Evolutionary conservation across 768 basidiomycete genomes (phyloP), one percentile per base, ranked within the genome.

Genomic region (Neoboletus subvelutipes): DNA sequence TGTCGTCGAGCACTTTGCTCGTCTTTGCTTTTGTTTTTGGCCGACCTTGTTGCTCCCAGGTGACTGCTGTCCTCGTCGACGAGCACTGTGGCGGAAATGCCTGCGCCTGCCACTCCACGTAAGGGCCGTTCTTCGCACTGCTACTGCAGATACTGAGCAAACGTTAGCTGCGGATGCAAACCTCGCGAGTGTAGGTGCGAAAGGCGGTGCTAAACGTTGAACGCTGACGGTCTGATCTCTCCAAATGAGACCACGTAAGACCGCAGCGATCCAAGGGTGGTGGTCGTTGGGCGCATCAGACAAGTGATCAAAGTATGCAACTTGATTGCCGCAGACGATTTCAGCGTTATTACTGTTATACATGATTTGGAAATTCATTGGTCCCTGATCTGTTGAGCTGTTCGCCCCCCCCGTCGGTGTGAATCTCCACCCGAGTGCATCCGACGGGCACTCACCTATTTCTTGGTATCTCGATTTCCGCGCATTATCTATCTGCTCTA

Each of bases 401-500:
- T 56, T 64, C n/a, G 28, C 18, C 45, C 17, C 22, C 45, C 26
- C 36, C 31, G 13, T 13, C n/a, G 1, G 49, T 29, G 39, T 57
- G 20, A 57, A 46, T 22, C 1, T 37, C 45, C 1, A 34, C 4
- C 11, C 29, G 24, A 49, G 12, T 15, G 41, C 10, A 45, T 12
- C 15, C 11, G 26, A 18, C 31, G 24, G 31, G 10, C 20, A 62
- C 82, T 66, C 56, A 83, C 88, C 76, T 49, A 91, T 71, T 34
- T 88, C 87, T 57, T 76, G 68, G 70, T 98, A 97, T 64, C 94
- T 79, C 52, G 74, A 76, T 54, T 73, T 76, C 56, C 95, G 78
- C 61, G 78, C 75, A 5, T 82, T 80, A 74, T 98, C 95, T 8
- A 93, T 71, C 37, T 68, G 69, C 58, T 79, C 71, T 53, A 96